Percentiles rank a stretch among this genome's conserved stretches.
phyloP scores from a whole-genome alignment of 257 asterid genomes.

The Solanum pennellii region DNA sequence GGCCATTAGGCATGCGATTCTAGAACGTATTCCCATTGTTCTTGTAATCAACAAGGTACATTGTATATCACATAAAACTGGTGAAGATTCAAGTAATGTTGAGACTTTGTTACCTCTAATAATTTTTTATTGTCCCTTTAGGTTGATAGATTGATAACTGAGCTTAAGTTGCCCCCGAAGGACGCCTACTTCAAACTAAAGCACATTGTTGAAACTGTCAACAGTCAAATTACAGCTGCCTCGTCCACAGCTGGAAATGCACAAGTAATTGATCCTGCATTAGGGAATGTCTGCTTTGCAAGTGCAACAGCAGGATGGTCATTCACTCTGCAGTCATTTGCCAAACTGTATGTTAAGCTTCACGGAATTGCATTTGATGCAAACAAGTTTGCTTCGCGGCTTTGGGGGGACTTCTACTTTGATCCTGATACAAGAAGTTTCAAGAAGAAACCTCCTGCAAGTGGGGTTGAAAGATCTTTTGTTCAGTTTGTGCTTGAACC shows the following conservation, averaged over 20 bases:
- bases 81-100: neutral
- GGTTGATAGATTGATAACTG: constrained; percentile 91
- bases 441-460: constrained; percentile 73
- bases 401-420: constrained; percentile 94
- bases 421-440: constrained; percentile 68
- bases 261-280: constrained; percentile 72
- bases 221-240: constrained; percentile 69
- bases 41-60: constrained; percentile 83
- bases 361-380: constrained; percentile 95
- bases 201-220: constrained; percentile 80
- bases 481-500: constrained; percentile 96
- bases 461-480: constrained; percentile 83
- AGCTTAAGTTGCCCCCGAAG: constrained; percentile 90
- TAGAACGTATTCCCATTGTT: constrained; percentile 78
- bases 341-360: constrained; percentile 85
- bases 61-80: neutral
- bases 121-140: constrained; percentile 4
- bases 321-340: constrained; percentile 86
- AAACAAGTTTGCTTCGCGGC: constrained; percentile 75
- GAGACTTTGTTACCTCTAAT: neutral
- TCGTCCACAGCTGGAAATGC: constrained; percentile 90
- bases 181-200: constrained; percentile 92
- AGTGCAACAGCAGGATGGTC: constrained; percentile 99
- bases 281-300: constrained; percentile 94
- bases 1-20: constrained; percentile 87